Evolutionary conservation across 2,329 filamentous ascomycete genomes (phyloP).

Genomic region (Alternaria longipes): DNA sequence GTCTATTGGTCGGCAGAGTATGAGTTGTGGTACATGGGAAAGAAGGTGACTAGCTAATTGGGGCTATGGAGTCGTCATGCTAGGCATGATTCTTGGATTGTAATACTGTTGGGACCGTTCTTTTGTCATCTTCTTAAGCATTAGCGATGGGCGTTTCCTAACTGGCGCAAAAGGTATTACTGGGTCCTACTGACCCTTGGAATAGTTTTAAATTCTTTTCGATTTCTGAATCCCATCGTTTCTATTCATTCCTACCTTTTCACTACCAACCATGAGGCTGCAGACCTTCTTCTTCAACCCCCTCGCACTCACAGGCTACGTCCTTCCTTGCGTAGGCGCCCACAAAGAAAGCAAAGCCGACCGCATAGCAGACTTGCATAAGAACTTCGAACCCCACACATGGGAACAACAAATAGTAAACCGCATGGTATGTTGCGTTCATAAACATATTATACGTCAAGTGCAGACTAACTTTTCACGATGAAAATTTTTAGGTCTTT

Average conservation of each 20-base stretch:
- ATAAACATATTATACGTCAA: not conserved
- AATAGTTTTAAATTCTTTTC: not conserved
- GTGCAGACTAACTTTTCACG: not conserved
- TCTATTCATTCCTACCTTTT: not conserved
- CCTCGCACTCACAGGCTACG: not conserved
- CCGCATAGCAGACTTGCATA: not conserved
- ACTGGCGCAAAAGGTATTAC: not conserved
- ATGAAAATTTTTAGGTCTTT: not conserved
- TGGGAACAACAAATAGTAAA: not conserved
- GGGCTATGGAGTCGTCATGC: not conserved
- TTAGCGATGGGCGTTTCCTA: slow-evolving; percentile 1
- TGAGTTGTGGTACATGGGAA: not conserved
- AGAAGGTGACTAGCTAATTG: not conserved
- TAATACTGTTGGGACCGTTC: not conserved
- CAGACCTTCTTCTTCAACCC: not conserved
- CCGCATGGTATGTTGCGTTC: not conserved
- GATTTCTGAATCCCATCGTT: not conserved
- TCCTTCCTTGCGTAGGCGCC: not conserved
- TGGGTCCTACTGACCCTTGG: not conserved
- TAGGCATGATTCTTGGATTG: not conserved
- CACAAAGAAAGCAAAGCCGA: not conserved
- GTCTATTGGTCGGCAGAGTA: slow-evolving; percentile 16
- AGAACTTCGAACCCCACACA: not conserved
- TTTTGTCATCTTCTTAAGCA: not conserved
- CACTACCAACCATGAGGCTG: not conserved